Base-by-base conservation (phyloP, 345 rosid species). In the Kandelia obovata region DNA sequence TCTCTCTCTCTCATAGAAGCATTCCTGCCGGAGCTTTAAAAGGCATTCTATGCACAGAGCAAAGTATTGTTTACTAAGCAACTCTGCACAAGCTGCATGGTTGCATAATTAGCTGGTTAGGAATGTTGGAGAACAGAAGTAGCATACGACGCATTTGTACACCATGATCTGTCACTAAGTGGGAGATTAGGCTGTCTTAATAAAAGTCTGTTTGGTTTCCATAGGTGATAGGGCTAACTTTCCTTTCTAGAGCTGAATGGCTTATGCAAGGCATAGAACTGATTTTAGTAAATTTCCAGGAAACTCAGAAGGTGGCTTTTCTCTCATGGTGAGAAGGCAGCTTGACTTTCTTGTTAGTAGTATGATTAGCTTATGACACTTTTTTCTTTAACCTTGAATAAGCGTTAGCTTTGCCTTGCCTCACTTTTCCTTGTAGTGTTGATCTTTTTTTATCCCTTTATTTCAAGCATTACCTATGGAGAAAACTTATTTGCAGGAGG, bases 401-500 rank as follows among this genome's bases (percentile, higher is more conserved):
- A 46, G 47, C 7, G 0, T 61, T 31, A 51, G 52, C 34, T 5
- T 34, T 46, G 1, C 21, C 31, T 21, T 31, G 20, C 20, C 26
- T 59, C 4, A 20, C 16, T n/a, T 10, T 31, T 52, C 46, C 69
- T 11, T 63, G 47, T 28, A 21, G 57, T 37, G 27, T 64, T 37
- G 2, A 6, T 19, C 20, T 62, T 21, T 6, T 32, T 43, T 46
- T 15, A 19, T 63, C 39, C 65, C 67, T 68, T 73, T 60, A 71
- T 43, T 52, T 66, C 35, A 32, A 23, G 17, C 30, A 19, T 56
- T 65, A 53, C 51, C 32, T 16, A 11, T 53, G 35, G 58, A 47
- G 52, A 58, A 28, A 6, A 72, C 49, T 56, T 73, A 21, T 21
- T 43, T 82, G 89, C 87, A 92, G 99, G 96, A 80, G 84, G 97